Evolutionary conservation across 768 basidiomycete species (phyloP), one percentile per base, ranked within the genome.

Genomic region (Lentinus brumalis): DNA sequence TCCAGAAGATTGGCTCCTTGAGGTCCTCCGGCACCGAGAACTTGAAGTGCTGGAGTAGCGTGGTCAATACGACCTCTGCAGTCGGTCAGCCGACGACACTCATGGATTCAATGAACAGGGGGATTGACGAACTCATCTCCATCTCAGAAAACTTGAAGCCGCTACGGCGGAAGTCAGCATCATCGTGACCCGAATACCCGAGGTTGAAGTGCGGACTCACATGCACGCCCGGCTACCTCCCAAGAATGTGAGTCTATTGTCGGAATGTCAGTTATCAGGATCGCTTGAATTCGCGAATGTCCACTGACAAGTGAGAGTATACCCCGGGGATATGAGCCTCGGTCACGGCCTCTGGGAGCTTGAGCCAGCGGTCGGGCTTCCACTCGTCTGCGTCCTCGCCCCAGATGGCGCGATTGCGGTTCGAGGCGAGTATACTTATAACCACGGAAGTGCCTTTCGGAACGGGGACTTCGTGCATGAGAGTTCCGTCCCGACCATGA

Each of bases 401-500:
- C 66, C 66, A 67, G 4, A 66, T 21, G 9, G 47, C 56, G 44
- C 57, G 64, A 30, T 64, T 58, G 14, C 67, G 57, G 60, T 74
- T 70, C n/a, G 68, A 62, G 9, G 49, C 51, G 31, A 62, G 40
- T 45, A 71, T 64, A 14, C 68, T 56, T 18, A 71, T 57, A 31
- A 57, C 42, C 11, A 73, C 46, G 0, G 46, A 44, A 2, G 67
- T 66, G 35, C 51, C 61, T 9, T 57, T 56, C 56, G 68, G 50
- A 53, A 75, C 21, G 61, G 66, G 57, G 1, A 77, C 59, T 26
- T 69, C 67, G 1, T 65, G 56, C 18, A 70, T 62, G 29, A 59
- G 41, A n/a, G 44, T 67, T 6, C 74, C 75, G 56, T 75, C 73
- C 4, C 63, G 50, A 10, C 72, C 70, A 18, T 52, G 66, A 44